phyloP scores from a whole-genome alignment of 345 rosid genomes.

The Combretum micranthum region DNA sequence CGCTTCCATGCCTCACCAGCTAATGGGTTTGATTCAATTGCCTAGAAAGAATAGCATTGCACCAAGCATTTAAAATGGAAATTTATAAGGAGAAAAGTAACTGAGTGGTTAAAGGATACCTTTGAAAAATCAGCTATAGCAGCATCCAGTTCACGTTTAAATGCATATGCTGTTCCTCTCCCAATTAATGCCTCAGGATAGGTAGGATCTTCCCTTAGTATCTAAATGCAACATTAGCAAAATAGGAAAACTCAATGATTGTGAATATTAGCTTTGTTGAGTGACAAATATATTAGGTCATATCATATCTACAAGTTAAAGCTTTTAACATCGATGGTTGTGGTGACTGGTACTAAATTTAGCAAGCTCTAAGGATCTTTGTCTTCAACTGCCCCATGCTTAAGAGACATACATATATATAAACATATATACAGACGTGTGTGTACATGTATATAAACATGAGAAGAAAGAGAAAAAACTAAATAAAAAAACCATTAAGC shows the following conservation, averaged over 20 bases:
- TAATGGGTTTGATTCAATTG: constrained; percentile 75
- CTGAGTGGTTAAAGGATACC: constrained; percentile 30
- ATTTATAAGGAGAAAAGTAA: not conserved
- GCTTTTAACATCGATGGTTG: too few relatives aligned
- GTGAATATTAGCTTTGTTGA: not conserved
- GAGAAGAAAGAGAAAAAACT: too few relatives aligned
- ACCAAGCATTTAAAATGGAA: constrained; percentile 2
- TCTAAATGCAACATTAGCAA: constrained; percentile 31
- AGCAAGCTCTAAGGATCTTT: not conserved
- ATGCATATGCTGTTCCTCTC: constrained; percentile 96
- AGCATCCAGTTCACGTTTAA: constrained; percentile 75
- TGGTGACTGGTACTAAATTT: too few relatives aligned
- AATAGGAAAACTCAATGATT: not conserved
- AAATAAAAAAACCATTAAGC: too few relatives aligned
- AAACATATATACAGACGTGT: too few relatives aligned
- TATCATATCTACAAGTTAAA: too few relatives aligned
- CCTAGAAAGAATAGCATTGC: constrained; percentile 35
- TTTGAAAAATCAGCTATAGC: constrained; percentile 88
- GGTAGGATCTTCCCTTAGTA: constrained; percentile 73
- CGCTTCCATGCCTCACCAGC: constrained; percentile 99
- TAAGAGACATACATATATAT: too few relatives aligned
- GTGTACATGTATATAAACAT: too few relatives aligned
- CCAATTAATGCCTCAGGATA: constrained; percentile 96
- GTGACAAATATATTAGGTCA: too few relatives aligned
- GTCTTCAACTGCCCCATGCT: constrained; percentile 5